Percentiles rank a stretch among this genome's conserved stretches.
These are phyloP conservation scores for Arctium lappa DNA, from an alignment of 129 eudicot genomes.

Conservation along the genomic window DNA sequence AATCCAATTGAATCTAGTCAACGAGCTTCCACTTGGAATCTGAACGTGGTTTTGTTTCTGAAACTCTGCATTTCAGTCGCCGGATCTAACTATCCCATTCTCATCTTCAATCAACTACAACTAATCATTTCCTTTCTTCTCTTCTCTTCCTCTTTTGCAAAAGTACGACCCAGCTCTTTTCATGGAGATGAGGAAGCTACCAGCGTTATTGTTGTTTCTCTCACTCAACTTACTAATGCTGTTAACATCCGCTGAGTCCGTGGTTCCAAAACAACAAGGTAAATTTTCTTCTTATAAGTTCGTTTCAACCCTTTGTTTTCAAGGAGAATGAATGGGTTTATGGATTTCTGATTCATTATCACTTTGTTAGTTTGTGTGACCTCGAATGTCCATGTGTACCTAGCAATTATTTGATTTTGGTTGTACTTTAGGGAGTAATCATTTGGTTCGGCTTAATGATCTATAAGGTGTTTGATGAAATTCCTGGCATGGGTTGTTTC, in stretches of 20 bases:
- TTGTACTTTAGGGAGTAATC: not conserved
- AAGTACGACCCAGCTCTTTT: not conserved
- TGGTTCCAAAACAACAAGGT: conserved; percentile 17
- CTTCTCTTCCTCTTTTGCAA: not conserved
- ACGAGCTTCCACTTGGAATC: conserved; percentile 9
- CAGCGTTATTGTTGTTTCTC: not conserved
- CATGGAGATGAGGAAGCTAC: not conserved
- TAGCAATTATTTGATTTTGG: not conserved
- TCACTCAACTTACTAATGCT: not conserved
- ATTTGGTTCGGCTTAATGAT: not conserved
- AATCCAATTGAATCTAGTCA: not conserved
- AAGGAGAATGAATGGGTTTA: not conserved
- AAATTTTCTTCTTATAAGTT: not conserved
- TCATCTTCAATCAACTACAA: not conserved
- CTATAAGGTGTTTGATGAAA: not conserved
- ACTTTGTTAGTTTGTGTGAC: not conserved
- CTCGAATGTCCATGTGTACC: not conserved
- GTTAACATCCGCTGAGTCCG: conserved; percentile 6
- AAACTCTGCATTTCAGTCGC: not conserved
- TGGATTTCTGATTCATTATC: not conserved
- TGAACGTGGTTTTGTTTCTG: conserved; percentile 3
- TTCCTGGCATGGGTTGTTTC: not conserved
- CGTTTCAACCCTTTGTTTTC: not conserved
- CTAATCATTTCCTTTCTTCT: not conserved
- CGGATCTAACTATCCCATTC: not conserved